A percentile compares a stretch with the other conserved stretches of the same genome.
Evolutionary conservation across 805 yeast genomes (phyloP).

Genomic region (Tetrapisispora pingtungensis): DNA sequence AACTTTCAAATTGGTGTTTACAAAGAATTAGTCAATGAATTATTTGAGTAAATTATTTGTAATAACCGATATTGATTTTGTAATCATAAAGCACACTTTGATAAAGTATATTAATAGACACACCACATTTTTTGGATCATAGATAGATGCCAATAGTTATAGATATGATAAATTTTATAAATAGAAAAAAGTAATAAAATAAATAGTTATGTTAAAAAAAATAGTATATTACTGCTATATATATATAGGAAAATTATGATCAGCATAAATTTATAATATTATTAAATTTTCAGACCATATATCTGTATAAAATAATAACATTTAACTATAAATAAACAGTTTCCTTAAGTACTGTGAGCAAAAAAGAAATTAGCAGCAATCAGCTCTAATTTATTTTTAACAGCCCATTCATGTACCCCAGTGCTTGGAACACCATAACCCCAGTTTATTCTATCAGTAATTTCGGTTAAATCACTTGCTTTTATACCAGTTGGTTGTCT

Average conservation of each 20-base stretch:
- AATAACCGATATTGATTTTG: not conserved
- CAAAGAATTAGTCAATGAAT: conserved; percentile 24
- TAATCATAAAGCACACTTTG: not conserved
- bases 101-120: conserved; percentile 1
- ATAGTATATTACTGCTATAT: too few species aligned
- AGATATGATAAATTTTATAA: not conserved
- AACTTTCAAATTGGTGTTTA: conserved; percentile 31
- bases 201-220: too few species aligned
- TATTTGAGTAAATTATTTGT: conserved; percentile 13
- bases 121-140: not conserved
- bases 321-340: too few species aligned
- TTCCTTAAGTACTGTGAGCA: conserved; percentile 31
- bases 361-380: conserved; percentile 74
- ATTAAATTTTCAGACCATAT: too few species aligned
- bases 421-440: conserved; percentile 75
- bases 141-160: not conserved
- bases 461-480: conserved; percentile 15
- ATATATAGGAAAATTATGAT: too few species aligned
- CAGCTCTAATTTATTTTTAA: conserved; percentile 49
- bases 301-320: too few species aligned
- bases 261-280: too few species aligned
- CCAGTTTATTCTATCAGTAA: conserved; percentile 41
- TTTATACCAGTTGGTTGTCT: conserved; percentile 40
- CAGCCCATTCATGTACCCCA: conserved; percentile 70
- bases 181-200: not conserved